Percentiles rank a stretch among this genome's conserved stretches.
phyloP scores from a whole-genome alignment of 805 yeast species.

The Wickerhamiella australiensis region DNA sequence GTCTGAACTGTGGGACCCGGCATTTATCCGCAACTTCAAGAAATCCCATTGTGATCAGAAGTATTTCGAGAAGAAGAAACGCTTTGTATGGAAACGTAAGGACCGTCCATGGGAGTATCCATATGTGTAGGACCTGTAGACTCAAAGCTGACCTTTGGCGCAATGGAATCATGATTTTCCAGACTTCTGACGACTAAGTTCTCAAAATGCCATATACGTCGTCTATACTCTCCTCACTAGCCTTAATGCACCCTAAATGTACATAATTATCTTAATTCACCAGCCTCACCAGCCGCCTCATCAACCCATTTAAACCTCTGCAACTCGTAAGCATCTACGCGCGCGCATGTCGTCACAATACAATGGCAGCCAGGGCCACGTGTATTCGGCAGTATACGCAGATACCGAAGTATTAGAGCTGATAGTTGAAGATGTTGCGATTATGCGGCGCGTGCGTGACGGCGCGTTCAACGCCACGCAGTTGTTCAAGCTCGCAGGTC shows the following conservation, averaged over 20 bases:
- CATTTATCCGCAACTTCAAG: conserved; percentile 63
- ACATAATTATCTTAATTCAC: too few species aligned
- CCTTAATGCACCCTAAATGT: too few species aligned
- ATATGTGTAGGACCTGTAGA: conserved; percentile 34
- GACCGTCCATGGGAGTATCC: conserved; percentile 80
- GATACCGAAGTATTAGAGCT: conserved; percentile 50
- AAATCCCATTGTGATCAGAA: conserved; percentile 59
- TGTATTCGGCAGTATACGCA: conserved; percentile 50
- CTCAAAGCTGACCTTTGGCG: too few species aligned
- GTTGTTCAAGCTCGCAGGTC: conserved; percentile 53
- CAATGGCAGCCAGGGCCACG: conserved; percentile 6
- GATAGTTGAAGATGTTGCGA: conserved; percentile 47
- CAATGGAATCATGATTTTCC: too few species aligned
- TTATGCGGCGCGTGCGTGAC: conserved; percentile 54
- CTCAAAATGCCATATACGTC: too few species aligned
- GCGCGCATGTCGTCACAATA: conserved; percentile 2
- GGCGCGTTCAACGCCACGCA: conserved; percentile 64
- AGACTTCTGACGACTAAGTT: too few species aligned
- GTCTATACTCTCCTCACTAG: too few species aligned
- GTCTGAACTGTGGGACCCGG: conserved; percentile 94
- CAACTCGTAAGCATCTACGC: neutral
- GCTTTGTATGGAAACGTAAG: conserved; percentile 79
- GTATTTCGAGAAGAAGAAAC: conserved; percentile 69
- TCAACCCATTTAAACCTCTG: too few species aligned
- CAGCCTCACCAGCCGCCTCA: too few species aligned